Conservation (phyloP, 805 yeast species). For the Yamadazyma akitaensis region DNA sequence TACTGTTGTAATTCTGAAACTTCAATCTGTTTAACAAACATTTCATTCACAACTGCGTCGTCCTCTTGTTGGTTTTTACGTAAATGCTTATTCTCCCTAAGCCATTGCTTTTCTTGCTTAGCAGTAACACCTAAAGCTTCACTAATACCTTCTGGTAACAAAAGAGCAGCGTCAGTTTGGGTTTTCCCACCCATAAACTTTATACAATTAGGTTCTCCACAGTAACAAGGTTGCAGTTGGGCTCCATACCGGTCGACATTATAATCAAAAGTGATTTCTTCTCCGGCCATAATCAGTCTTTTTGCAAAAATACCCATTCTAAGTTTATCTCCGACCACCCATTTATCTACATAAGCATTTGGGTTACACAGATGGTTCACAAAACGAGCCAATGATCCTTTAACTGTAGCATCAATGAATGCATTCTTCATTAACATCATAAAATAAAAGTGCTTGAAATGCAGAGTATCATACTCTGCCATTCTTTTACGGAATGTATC, state of each 20-base stretch:
- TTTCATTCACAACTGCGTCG: constrained; percentile 58
- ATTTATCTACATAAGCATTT: constrained; percentile 91
- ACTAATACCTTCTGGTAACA: constrained; percentile 77
- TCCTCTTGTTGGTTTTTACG: constrained; percentile 49
- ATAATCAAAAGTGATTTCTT: constrained; percentile 88
- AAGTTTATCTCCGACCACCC: constrained; percentile 90
- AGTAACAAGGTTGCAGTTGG: constrained; percentile 87
- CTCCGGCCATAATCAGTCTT: constrained; percentile 66
- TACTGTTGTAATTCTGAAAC: constrained; percentile 46
- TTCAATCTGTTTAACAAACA: constrained; percentile 58
- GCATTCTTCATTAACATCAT: constrained; percentile 94
- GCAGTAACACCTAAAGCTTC: constrained; percentile 80
- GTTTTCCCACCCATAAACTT: constrained; percentile 96
- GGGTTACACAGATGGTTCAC: constrained; percentile 96
- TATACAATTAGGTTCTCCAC: constrained; percentile 89
- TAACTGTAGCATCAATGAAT: constrained; percentile 90
- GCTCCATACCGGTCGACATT: constrained; percentile 97
- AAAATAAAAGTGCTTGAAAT: constrained; percentile 81
- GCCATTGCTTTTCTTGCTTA: constrained; percentile 68
- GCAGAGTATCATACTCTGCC: constrained; percentile 65
- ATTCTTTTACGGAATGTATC: constrained; percentile 68
- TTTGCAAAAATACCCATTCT: constrained; percentile 95
- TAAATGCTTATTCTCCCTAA: constrained; percentile 53
- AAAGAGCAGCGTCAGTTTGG: constrained; percentile 85
- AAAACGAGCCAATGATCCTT: constrained; percentile 86